Evolutionary conservation across 2,329 filamentous ascomycete genomes (phyloP), one percentile per base, ranked within the genome.

Genomic region (Trichophyton equinum): DNA sequence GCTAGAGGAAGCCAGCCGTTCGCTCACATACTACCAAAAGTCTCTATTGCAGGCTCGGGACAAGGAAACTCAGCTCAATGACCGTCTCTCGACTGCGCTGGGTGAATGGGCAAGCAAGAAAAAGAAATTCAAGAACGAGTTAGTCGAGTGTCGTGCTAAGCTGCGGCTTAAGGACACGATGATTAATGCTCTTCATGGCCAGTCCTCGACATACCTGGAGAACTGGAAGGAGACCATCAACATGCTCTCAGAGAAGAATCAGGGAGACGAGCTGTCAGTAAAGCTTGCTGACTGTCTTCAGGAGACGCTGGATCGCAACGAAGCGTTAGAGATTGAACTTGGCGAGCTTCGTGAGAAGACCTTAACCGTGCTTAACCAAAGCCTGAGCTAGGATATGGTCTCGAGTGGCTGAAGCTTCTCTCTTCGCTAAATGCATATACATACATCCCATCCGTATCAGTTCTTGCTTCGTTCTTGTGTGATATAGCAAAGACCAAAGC

Each of bases 231-330:
- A 61, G 40, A 42, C 46, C 11, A 47, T 63, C 4, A 27, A 15
- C 7, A 33, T 61, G 20, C 18, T 63, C 27, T 7, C 22, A 4
- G 44, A 40, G 36, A 38, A 42, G 1, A 20, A 8, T 36, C 13
- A 15, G n/a, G 25, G 47, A 46, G 46, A 40, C 11, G 47, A 60
- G 13, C 36, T 63, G 47, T 42, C 60, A 6, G 25, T 61, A 44
- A 40, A 61, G 13, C 40, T 62, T 13, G 63, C 55, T 22, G 33
- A 51, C 18, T 44, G 53, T 42, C 27, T 62, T 6, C 11, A 13
- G 13, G 38, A 58, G 15, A 61, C 58, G 11, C 56, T 64, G 7
- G 62, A 61, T 25, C 55, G 63, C 36, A 63, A 63, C 33, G 60
- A 62, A 46, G 33, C 15, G 3, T 58, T 64, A 11, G 58, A 60